Evolutionary conservation across 345 rosid species (phyloP).

Genomic region (Salix purpurea): DNA sequence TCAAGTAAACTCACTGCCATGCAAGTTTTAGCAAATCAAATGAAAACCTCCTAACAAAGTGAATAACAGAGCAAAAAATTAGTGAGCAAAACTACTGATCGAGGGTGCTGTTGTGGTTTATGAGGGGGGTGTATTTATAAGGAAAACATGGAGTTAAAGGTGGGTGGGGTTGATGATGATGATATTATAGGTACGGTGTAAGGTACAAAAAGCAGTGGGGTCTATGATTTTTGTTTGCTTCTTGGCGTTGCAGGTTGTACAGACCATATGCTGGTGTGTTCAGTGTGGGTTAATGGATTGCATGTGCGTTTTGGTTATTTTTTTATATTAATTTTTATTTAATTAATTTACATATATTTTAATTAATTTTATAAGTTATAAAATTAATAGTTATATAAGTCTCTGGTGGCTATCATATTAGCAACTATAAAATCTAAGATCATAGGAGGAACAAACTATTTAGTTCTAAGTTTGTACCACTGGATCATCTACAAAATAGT

Average conservation of each 20-base stretch:
- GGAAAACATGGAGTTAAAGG: neutral
- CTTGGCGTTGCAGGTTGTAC: neutral
- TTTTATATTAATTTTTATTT: too few relatives aligned
- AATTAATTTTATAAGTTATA: rapidly evolving
- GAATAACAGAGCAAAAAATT: neutral
- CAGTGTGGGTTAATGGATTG: neutral
- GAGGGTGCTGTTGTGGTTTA: neutral
- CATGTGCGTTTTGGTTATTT: neutral
- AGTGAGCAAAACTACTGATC: neutral
- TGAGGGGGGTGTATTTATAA: neutral
- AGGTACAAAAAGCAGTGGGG: slow-evolving; percentile 6
- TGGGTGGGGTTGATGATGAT: neutral
- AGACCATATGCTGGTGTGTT: neutral
- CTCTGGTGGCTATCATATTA: rapidly evolving
- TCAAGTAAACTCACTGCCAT: slow-evolving; percentile 74
- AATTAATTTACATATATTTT: rapidly evolving
- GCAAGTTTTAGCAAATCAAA: slow-evolving; percentile 19
- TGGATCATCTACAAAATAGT: too few relatives aligned
- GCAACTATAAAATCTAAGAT: rapidly evolving
- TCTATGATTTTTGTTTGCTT: slow-evolving; percentile 1
- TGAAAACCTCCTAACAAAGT: neutral
- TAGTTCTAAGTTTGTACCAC: too few relatives aligned
- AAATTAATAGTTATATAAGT: rapidly evolving
- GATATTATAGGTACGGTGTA: slow-evolving; percentile 6
- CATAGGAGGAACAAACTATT: rapidly evolving